Evolutionary conservation across 2,329 filamentous ascomycete species (phyloP).

Genomic region (Grosmannia huntii): DNA sequence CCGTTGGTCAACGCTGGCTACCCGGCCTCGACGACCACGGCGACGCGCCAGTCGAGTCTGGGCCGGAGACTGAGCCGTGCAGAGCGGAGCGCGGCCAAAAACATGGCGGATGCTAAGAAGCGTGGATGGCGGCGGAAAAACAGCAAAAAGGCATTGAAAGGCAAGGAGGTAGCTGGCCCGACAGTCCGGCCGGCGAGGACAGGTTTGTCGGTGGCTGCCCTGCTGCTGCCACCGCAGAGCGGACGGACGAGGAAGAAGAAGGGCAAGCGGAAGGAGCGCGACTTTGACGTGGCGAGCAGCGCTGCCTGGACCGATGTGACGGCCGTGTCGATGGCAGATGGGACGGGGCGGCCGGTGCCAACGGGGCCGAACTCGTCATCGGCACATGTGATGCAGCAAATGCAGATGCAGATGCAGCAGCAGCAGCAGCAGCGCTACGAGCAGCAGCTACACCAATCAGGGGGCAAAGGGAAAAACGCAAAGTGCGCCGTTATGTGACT

Average conservation of each 20-base stretch:
- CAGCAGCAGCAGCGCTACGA: neutral
- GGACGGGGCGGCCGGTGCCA: neutral
- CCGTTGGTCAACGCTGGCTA: neutral
- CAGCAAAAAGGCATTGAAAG: slow-evolving; percentile 26
- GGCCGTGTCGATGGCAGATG: neutral
- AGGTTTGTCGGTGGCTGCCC: neutral
- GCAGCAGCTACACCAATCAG: neutral
- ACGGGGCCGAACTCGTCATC: slow-evolving; percentile 7
- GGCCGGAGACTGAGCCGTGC: slow-evolving; percentile 40
- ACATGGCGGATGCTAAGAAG: slow-evolving; percentile 47
- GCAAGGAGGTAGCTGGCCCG: slow-evolving; percentile 16
- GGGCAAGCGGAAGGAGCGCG: slow-evolving; percentile 4
- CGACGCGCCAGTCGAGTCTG: slow-evolving; percentile 27
- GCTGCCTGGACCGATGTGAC: slow-evolving; percentile 34
- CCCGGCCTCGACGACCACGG: slow-evolving; percentile 19
- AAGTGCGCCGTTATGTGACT: slow-evolving; percentile 13
- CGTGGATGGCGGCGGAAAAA: slow-evolving; percentile 36
- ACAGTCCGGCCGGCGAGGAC: neutral
- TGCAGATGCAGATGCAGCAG: slow-evolving; percentile 6
- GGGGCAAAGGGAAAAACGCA: slow-evolving; percentile 1
- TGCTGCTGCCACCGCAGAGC: neutral
- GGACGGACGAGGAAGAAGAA: neutral
- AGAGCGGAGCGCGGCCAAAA: slow-evolving; percentile 47
- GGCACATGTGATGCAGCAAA: slow-evolving; percentile 11
- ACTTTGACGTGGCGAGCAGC: slow-evolving; percentile 11